These are phyloP conservation scores for Ramaria rubella DNA, from an alignment of 768 basidiomycete species.

Conservation along the genomic window DNA sequence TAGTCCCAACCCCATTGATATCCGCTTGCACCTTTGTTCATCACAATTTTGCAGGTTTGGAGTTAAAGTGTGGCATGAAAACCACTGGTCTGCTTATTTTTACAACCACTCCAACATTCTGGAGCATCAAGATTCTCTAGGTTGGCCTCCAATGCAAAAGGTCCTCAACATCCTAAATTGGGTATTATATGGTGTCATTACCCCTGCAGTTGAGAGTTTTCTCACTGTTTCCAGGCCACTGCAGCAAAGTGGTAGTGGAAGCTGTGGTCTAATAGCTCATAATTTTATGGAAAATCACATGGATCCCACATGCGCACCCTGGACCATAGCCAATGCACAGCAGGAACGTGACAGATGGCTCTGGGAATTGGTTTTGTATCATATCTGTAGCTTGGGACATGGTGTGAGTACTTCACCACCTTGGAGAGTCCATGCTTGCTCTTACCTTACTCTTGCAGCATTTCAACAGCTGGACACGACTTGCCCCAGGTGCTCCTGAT, in stretches of 20 bases:
- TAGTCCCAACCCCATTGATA: too few species aligned
- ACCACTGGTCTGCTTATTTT: background rate
- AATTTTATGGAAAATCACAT: too few species aligned
- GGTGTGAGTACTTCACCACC: background rate
- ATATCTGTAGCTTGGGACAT: background rate
- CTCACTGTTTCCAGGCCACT: background rate
- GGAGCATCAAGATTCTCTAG: background rate
- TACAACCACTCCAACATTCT: background rate
- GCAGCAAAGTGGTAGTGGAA: background rate
- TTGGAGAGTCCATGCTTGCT: background rate
- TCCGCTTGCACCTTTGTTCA: background rate
- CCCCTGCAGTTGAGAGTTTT: background rate
- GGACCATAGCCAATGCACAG: background rate
- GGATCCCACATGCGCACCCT: background rate
- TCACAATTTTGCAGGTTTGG: background rate
- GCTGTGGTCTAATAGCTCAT: too few species aligned
- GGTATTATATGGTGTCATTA: background rate
- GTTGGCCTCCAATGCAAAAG: background rate
- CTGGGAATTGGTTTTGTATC: background rate
- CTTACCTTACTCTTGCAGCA: background rate
- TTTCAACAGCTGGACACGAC: background rate
- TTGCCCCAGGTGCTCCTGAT: background rate
- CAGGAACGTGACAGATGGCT: background rate
- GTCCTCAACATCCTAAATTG: background rate
- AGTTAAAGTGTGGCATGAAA: too few species aligned